A percentile compares a stretch with the other conserved stretches of the same genome.
Conservation (phyloP, 768 basidiomycete genomes). For the Serendipita vermifera region DNA sequence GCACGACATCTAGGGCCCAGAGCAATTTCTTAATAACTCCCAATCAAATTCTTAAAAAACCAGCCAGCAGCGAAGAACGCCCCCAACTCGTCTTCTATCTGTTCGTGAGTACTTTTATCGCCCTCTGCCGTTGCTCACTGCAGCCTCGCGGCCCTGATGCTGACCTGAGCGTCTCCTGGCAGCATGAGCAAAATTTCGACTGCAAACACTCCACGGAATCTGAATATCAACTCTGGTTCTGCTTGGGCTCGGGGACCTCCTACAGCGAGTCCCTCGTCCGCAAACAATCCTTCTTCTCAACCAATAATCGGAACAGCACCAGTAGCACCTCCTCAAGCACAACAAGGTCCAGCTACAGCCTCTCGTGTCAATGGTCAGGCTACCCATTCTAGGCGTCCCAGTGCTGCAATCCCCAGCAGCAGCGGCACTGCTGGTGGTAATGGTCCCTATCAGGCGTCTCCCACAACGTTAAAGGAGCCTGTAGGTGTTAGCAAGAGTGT, state of each 20-base stretch:
- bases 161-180: constrained; percentile 3
- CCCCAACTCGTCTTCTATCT: neutral
- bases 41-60: neutral
- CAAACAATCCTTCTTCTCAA: neutral
- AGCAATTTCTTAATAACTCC: neutral
- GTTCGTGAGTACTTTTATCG: neutral
- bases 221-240: neutral
- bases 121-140: neutral
- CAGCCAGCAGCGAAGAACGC: constrained; percentile 2
- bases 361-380: neutral
- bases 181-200: constrained; percentile 8
- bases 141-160: neutral
- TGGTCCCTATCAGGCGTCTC: neutral
- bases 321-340: no score
- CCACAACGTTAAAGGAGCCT: neutral
- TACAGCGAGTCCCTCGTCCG: neutral
- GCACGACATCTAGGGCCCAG: neutral
- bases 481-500: neutral
- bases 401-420: neutral
- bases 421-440: no score
- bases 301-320: no score
- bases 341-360: neutral
- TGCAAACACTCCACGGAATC: neutral
- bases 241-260: constrained; percentile 6
- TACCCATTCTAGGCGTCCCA: neutral